Conservation (phyloP, 768 basidiomycete species). For the Agrocybe chaxingu region DNA sequence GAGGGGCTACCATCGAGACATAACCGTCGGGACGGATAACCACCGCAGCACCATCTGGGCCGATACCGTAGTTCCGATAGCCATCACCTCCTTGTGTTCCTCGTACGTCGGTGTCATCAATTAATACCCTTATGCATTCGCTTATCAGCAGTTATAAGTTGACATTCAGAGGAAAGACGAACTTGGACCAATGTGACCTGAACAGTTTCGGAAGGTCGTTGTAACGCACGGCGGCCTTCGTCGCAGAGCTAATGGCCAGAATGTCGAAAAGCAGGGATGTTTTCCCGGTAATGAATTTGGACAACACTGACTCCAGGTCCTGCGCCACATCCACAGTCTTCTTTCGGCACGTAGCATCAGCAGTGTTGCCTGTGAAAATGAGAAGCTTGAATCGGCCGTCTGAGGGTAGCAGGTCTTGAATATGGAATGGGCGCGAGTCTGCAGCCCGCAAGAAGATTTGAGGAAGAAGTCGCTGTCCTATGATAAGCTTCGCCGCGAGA, state of each 20-base stretch:
- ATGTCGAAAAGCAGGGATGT: conserved; percentile 41
- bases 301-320: conserved; percentile 29
- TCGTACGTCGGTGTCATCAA: conserved; percentile 51
- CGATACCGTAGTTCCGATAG: conserved; percentile 55
- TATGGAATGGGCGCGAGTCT: conserved; percentile 45
- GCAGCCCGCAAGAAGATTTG: conserved; percentile 47
- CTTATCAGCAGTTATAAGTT: neutral
- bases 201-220: conserved; percentile 45
- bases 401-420: conserved; percentile 51
- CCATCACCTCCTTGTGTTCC: conserved; percentile 48
- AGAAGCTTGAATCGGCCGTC: conserved; percentile 56
- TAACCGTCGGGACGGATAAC: conserved; percentile 67
- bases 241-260: conserved; percentile 33
- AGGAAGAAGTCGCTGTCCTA: conserved; percentile 54
- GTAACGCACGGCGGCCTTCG: conserved; percentile 36
- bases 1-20: conserved; percentile 52
- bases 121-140: conserved; percentile 41
- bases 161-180: conserved; percentile 12
- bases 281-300: conserved; percentile 22
- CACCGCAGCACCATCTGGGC: conserved; percentile 42
- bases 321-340: conserved; percentile 29
- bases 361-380: conserved; percentile 47
- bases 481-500: conserved; percentile 34
- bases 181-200: conserved; percentile 62
- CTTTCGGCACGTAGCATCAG: conserved; percentile 22